These are phyloP conservation scores for Aspergillus homomorphus DNA, from an alignment of 495 filamentous ascomycete species.

Conservation along the genomic window DNA sequence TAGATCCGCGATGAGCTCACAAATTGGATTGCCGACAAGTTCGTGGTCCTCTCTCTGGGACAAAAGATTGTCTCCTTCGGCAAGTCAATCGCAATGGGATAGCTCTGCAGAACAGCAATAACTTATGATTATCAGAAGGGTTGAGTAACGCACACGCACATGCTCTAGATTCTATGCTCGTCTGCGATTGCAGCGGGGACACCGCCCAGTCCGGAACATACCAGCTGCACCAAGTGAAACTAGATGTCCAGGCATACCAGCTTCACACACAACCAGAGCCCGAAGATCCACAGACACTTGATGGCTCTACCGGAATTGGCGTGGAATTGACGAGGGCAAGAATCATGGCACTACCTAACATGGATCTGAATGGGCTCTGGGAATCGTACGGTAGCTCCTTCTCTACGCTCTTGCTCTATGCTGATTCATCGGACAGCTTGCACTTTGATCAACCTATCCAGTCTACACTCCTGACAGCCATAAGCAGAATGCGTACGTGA, in stretches of 20 bases:
- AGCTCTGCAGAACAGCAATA: neutral
- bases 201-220: constrained; percentile 16
- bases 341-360: constrained; percentile 37
- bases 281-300: constrained; percentile 12
- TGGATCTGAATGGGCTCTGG: constrained; percentile 46
- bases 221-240: constrained; percentile 19
- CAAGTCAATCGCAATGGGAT: neutral
- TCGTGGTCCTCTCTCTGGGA: constrained; percentile 18
- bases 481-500: constrained; percentile 44
- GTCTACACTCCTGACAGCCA: constrained; percentile 39
- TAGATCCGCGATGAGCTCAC: constrained; percentile 19
- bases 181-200: constrained; percentile 21
- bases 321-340: constrained; percentile 22
- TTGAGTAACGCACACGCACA: constrained; percentile 16
- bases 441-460: constrained; percentile 49
- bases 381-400: constrained; percentile 35
- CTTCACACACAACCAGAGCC: constrained; percentile 13
- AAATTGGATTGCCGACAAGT: constrained; percentile 23
- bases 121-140: constrained; percentile 11
- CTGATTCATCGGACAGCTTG: constrained; percentile 27
- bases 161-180: constrained; percentile 17
- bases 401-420: too few species aligned
- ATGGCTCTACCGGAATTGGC: constrained; percentile 8
- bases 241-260: constrained; percentile 25
- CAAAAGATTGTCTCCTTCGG: constrained; percentile 22